Percentiles rank a stretch among this genome's conserved stretches.
phyloP scores from a whole-genome alignment of 441 rosid species.

The Geranium incanum region DNA sequence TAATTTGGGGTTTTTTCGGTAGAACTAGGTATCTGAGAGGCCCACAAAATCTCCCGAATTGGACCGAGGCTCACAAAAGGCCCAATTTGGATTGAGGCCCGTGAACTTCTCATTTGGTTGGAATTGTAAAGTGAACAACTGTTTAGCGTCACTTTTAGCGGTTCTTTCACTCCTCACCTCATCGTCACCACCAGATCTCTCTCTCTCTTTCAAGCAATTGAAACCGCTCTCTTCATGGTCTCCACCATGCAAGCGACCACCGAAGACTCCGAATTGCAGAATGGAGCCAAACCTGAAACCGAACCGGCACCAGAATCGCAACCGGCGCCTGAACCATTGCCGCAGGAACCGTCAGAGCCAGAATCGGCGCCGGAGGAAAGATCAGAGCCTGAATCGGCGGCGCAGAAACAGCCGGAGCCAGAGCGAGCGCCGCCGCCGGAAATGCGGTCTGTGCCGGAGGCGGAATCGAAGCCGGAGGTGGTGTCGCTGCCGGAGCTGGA shows the following conservation, averaged over 20 bases:
- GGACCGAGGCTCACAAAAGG: background rate
- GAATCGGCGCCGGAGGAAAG: constrained; percentile 11
- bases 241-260: constrained; percentile 31
- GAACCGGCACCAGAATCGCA: constrained; percentile 4
- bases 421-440: constrained; percentile 18
- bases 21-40: background rate
- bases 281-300: constrained; percentile 30
- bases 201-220: constrained; percentile 1
- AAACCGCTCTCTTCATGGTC: background rate
- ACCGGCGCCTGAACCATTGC: background rate
- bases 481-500: constrained; percentile 14
- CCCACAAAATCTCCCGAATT: background rate
- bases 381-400: background rate
- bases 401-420: constrained; percentile 13
- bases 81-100: background rate
- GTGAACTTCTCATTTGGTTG: background rate
- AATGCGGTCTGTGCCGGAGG: constrained; percentile 11
- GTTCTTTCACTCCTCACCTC: too few species aligned
- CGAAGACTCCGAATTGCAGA: constrained; percentile 40
- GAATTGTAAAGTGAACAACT: background rate
- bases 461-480: constrained; percentile 11
- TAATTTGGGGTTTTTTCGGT: too few species aligned
- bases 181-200: constrained; percentile 21
- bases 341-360: constrained; percentile 14
- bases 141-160: background rate